These are phyloP conservation scores for Dillenia turbinata DNA, from an alignment of 164 flowering plant genomes.

Conservation along the genomic window DNA sequence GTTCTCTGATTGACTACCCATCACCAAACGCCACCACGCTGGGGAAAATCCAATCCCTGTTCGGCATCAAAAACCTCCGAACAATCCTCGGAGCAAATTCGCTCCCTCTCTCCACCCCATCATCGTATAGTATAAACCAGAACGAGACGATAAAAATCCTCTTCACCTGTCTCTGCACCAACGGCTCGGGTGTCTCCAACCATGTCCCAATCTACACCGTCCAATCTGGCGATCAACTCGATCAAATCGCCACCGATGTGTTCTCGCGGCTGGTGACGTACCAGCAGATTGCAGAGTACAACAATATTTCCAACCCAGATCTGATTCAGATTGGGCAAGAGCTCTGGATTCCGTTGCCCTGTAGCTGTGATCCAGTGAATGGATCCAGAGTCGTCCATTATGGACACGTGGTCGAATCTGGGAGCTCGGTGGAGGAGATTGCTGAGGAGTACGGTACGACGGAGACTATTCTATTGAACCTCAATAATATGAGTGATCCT, in stretches of 20 bases:
- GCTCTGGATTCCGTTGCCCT: conserved; percentile 72
- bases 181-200: conserved; percentile 58
- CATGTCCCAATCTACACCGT: conserved; percentile 50
- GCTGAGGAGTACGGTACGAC: conserved; percentile 46
- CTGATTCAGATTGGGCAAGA: conserved; percentile 32
- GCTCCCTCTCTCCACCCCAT: conserved; percentile 31
- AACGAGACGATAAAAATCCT: conserved; percentile 46
- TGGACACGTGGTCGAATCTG: conserved; percentile 45
- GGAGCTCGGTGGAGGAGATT: conserved; percentile 43
- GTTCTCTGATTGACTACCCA: conserved; percentile 52
- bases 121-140: conserved; percentile 17
- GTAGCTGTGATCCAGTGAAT: conserved; percentile 71
- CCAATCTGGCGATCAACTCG: conserved; percentile 37
- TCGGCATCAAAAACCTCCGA: conserved; percentile 35
- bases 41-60: conserved; percentile 39
- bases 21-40: conserved; percentile 51
- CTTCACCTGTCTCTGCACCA: conserved; percentile 56
- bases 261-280: conserved; percentile 38
- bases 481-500: conserved; percentile 39
- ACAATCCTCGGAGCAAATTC: conserved; percentile 61
- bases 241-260: conserved; percentile 41
- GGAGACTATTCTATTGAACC: conserved; percentile 23
- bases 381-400: conserved; percentile 53
- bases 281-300: conserved; percentile 41
- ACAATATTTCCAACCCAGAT: conserved; percentile 28